Base-by-base conservation (phyloP, 148 eudicot species). In the Nyssa sinensis region DNA sequence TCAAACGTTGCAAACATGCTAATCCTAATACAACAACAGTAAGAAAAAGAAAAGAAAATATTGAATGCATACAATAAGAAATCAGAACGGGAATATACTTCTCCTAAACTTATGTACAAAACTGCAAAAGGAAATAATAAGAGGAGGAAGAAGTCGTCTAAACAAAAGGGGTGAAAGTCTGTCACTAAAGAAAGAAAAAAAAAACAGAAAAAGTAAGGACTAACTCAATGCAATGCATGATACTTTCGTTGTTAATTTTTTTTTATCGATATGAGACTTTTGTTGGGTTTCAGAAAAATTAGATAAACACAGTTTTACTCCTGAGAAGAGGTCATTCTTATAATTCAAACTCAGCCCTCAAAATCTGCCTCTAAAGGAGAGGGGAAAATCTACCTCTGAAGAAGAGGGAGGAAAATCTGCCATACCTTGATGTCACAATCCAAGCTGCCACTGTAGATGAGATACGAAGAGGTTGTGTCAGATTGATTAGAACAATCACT, bases 361-460 rank as follows among this genome's bases (percentile, higher is more conserved):
- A n/a, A n/a, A n/a, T n/a, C n/a, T n/a, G n/a, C n/a, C n/a, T n/a
- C n/a, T n/a, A n/a, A n/a, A n/a, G n/a, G n/a, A n/a, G n/a, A n/a
- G n/a, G n/a, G n/a, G n/a, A n/a, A n/a, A n/a, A n/a, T n/a, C n/a
- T n/a, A n/a, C n/a, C n/a, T n/a, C n/a, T n/a, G n/a, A n/a, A n/a
- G 64, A 59, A 27, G 72, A 35, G 93, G 86, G 61, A 86, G 73
- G 69, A 51, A 69, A 51, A 94, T 75, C 83, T 92, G 86, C 98
- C 98, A 94, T 29, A 92, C 91, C 78, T 90, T 91, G 71, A 94
- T 77, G 59, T 92, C 86, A 65, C 89, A 86, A 66, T 94, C 98
- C 77, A 94, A 87, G 77, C 97, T 81, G 25, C 92, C 92, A 84
- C 89, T 94, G 31, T 90, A 94, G 53, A 94, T 72, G 27, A 82